phyloP scores from a whole-genome alignment of 1,139 yeast genomes.

The Saccharomyces hybrid region DNA sequence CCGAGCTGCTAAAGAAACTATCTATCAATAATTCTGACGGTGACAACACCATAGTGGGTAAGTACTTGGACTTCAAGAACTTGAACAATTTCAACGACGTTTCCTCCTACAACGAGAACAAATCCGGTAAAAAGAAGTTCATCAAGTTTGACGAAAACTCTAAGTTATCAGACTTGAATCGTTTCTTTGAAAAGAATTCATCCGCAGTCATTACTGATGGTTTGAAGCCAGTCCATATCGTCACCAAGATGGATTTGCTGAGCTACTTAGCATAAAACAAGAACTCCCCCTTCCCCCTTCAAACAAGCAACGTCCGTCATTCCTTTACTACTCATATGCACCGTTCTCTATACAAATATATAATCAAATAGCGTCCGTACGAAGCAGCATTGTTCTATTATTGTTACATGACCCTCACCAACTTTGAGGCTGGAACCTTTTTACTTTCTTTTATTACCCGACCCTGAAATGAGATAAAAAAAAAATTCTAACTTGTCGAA shows the following conservation, averaged over 20 bases:
- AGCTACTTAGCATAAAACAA: slow-evolving; percentile 40
- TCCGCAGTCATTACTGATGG: slow-evolving; percentile 80
- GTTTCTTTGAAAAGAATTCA: slow-evolving; percentile 80
- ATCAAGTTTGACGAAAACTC: slow-evolving; percentile 64
- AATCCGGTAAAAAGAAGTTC: slow-evolving; percentile 61
- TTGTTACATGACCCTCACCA: no score
- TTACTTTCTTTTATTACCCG: no score
- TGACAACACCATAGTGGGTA: slow-evolving; percentile 50
- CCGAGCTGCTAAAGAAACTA: slow-evolving; percentile 61
- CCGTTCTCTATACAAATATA: no score
- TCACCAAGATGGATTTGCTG: slow-evolving; percentile 79
- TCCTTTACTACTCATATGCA: no score
- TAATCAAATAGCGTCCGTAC: no score
- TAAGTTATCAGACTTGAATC: slow-evolving; percentile 59
- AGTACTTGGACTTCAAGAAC: slow-evolving; percentile 69
- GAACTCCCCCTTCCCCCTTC: not conserved
- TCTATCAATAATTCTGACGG: slow-evolving; percentile 35
- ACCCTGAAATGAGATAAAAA: no score
- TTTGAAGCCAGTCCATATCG: slow-evolving; percentile 73
- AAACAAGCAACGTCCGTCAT: no score
- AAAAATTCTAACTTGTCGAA: no score
- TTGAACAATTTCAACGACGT: slow-evolving; percentile 56
- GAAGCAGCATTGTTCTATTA: no score
- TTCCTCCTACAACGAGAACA: slow-evolving; percentile 56
- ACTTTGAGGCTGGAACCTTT: no score